Percentiles rank a stretch among this genome's conserved stretches.
These are phyloP conservation scores for Copromyces sp. DNA, from an alignment of 495 filamentous ascomycete genomes.

Conservation along the genomic window DNA sequence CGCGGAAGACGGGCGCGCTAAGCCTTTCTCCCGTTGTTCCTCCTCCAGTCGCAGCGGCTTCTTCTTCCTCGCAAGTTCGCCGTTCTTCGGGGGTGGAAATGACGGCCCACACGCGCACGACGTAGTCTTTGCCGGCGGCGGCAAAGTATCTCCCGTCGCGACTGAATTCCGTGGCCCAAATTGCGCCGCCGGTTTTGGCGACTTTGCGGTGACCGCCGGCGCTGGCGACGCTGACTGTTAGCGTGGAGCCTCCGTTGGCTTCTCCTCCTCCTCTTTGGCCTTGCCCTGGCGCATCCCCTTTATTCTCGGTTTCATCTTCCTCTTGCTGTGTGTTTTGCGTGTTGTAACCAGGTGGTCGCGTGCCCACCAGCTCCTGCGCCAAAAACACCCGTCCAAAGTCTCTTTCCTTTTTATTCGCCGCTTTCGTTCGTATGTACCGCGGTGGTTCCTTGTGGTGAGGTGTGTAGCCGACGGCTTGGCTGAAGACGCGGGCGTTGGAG, in stretches of 20 bases:
- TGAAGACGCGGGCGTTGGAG: conserved; percentile 69
- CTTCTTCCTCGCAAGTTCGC: conserved; percentile 56
- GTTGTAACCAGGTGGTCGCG: conserved; percentile 15
- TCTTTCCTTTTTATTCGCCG: conserved; percentile 71
- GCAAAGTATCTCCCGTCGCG: conserved; percentile 88
- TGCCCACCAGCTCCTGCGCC: conserved; percentile 70
- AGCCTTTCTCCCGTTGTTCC: conserved; percentile 46
- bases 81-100: conserved; percentile 76
- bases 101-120: conserved; percentile 86
- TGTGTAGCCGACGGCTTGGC: conserved; percentile 52
- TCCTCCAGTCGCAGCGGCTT: conserved; percentile 37
- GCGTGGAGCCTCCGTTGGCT: conserved; percentile 11
- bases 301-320: not conserved
- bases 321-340: not conserved
- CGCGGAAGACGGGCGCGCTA: conserved; percentile 85
- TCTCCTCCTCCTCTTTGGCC: not conserved
- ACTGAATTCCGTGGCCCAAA: conserved; percentile 90
- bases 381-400: conserved; percentile 84
- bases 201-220: conserved; percentile 23
- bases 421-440: conserved; percentile 75
- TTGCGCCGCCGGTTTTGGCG: conserved; percentile 43
- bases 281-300: not conserved
- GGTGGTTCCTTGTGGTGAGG: conserved; percentile 85
- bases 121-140: conserved; percentile 74
- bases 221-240: conserved; percentile 29